phyloP scores from a whole-genome alignment of 148 eudicot genomes.

The Mesembryanthemum crystallinum region DNA sequence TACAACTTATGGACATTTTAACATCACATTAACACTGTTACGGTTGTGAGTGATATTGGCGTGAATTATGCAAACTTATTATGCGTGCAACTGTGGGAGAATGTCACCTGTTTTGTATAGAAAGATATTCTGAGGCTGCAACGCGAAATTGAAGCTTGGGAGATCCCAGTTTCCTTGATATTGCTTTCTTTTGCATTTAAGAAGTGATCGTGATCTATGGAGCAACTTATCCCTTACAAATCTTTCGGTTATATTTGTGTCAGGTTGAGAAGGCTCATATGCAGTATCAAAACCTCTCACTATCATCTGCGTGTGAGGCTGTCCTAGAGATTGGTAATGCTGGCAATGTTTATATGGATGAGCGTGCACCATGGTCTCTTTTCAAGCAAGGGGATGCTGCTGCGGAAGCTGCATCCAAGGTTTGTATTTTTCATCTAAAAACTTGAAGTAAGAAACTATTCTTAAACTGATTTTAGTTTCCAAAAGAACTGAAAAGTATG shows the following conservation, averaged over 20 bases:
- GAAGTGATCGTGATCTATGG: background rate
- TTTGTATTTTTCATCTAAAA: slow-evolving; percentile 13
- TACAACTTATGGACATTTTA: background rate
- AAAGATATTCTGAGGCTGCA: background rate
- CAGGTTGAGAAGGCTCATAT: slow-evolving; percentile 77
- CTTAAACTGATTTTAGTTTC: too few species aligned
- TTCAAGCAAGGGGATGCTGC: slow-evolving; percentile 89
- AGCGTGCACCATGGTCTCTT: slow-evolving; percentile 95
- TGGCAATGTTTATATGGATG: slow-evolving; percentile 88
- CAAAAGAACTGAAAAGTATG: too few species aligned
- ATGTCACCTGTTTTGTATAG: background rate
- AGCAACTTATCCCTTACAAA: background rate
- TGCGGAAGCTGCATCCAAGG: slow-evolving; percentile 92
- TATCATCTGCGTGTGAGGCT: slow-evolving; percentile 94
- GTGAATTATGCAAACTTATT: background rate
- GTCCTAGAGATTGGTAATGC: slow-evolving; percentile 91
- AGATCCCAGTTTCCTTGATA: background rate
- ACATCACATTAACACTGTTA: background rate
- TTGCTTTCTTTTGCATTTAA: slow-evolving; percentile 1
- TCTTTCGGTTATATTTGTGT: slow-evolving; percentile 12
- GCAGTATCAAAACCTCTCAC: slow-evolving; percentile 61
- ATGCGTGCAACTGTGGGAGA: background rate
- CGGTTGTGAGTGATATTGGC: background rate
- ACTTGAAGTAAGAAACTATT: too few species aligned
- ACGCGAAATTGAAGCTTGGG: background rate